These are phyloP conservation scores for Cyclostephanos tholiformis DNA, from an alignment of 108 stramenopile species.

Conservation along the genomic window DNA sequence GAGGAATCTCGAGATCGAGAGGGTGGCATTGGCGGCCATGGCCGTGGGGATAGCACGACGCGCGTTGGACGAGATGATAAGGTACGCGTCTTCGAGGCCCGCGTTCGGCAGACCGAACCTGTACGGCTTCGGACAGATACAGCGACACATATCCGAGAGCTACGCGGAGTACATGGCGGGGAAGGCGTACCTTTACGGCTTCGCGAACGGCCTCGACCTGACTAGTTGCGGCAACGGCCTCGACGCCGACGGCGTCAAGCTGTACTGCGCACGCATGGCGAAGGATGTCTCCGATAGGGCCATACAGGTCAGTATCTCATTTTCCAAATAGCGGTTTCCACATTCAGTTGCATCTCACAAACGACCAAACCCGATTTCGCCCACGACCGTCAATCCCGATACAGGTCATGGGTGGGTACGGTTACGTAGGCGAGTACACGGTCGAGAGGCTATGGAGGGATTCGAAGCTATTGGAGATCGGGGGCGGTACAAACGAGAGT, in stretches of 20 bases:
- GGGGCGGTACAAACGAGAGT: conserved; percentile 98
- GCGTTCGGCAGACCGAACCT: conserved; percentile 91
- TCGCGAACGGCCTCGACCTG: conserved; percentile 87
- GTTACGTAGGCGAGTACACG: conserved; percentile 97
- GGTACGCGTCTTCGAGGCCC: conserved; percentile 84
- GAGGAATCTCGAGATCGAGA: conserved; percentile 98
- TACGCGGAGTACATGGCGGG: conserved; percentile 99
- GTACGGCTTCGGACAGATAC: conserved; percentile 94
- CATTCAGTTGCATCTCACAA: too few species aligned
- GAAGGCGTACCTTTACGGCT: conserved; percentile 88
- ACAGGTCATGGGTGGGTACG: conserved; percentile 97
- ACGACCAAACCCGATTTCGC: too few species aligned
- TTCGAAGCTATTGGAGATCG: conserved; percentile 98
- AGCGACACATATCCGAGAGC: conserved; percentile 89
- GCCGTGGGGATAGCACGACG: conserved; percentile 92
- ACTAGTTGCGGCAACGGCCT: conserved; percentile 78
- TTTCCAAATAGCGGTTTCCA: too few species aligned
- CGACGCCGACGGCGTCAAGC: conserved; percentile 98
- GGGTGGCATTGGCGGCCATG: conserved; percentile 97
- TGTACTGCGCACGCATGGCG: conserved; percentile 95
- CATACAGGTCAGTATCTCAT: conserved; percentile 96
- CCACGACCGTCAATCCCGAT: too few species aligned
- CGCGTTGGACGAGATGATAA: conserved; percentile 91
- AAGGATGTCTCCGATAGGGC: conserved; percentile 97
- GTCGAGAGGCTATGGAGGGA: conserved; percentile 98